Percentiles rank a stretch among this genome's conserved stretches.
phyloP scores from a whole-genome alignment of 2,329 filamentous ascomycete genomes.

The Pyricularia pennisetigena region DNA sequence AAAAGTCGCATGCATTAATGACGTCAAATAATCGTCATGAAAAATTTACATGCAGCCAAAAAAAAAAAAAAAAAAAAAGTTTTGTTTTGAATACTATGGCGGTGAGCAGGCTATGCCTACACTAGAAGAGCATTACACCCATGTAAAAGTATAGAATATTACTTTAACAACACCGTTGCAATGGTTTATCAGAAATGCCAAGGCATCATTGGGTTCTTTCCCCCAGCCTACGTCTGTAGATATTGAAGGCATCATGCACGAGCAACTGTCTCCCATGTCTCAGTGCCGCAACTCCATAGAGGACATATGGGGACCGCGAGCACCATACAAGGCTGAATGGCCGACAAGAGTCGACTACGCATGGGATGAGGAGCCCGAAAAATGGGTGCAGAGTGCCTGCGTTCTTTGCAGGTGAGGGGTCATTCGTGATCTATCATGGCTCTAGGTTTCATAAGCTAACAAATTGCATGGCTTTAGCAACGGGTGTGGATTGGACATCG shows the following conservation, averaged over 20 bases:
- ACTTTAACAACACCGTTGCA: no score
- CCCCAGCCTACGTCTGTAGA: not conserved
- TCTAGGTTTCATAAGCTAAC: not conserved
- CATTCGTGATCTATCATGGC: not conserved
- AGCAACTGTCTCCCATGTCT: not conserved
- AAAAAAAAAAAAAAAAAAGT: no score
- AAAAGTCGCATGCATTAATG: no score
- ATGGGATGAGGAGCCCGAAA: conserved; percentile 21
- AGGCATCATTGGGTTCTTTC: no score
- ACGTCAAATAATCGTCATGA: no score
- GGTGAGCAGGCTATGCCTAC: no score
- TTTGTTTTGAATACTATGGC: no score
- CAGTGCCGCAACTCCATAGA: conserved; percentile 18
- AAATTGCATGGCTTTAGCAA: conserved; percentile 14
- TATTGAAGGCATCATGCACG: not conserved
- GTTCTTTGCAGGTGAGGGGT: conserved; percentile 23
- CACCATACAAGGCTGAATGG: conserved; percentile 23
- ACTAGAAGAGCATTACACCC: no score
- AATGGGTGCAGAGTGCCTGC: conserved; percentile 28
- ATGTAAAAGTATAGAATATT: no score
- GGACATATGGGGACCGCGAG: conserved; percentile 21
- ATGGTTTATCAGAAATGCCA: no score
- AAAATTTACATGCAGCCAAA: no score
- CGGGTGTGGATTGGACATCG: conserved; percentile 24
- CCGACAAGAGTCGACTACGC: conserved; percentile 19